Evolutionary conservation across 192 early-diverging fungal genomes (phyloP).

Genomic region (Backusella psychrophila): DNA sequence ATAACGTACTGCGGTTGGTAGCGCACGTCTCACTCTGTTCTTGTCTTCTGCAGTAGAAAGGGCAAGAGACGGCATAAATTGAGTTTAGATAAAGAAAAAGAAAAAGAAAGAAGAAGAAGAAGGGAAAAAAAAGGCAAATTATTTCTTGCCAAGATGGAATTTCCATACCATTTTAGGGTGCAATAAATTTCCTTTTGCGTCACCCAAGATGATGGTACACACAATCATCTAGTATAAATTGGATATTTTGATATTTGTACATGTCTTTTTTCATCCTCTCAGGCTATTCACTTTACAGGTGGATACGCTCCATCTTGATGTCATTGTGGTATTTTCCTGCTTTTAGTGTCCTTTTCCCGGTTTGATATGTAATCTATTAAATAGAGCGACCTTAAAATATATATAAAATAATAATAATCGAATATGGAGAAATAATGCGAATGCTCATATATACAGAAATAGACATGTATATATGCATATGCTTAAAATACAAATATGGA

Average conservation of each 20-base stretch:
- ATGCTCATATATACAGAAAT: too few relatives aligned
- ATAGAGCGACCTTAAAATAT: not conserved
- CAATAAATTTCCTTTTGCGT: not conserved
- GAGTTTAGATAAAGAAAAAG: constrained; percentile 13
- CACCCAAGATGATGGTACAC: not conserved
- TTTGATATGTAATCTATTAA: not conserved
- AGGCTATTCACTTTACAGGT: not conserved
- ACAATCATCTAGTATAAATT: not conserved
- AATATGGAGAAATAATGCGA: not conserved
- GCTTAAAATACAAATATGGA: not conserved
- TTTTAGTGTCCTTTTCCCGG: not conserved
- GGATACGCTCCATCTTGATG: too few relatives aligned
- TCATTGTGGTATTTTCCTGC: not conserved
- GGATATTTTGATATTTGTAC: not conserved
- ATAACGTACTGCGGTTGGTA: constrained; percentile 27
- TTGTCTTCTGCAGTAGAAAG: constrained; percentile 36
- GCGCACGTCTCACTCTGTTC: constrained; percentile 27
- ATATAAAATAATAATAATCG: too few relatives aligned
- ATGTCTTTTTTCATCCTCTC: not conserved
- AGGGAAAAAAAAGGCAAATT: not conserved
- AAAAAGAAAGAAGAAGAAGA: not conserved
- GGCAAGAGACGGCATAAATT: constrained; percentile 39
- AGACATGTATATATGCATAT: not conserved
- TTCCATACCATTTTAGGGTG: not conserved
- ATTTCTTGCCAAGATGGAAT: not conserved